Base-by-base conservation (phyloP, 192 early-diverging fungal species). In the Physocladia obscura region DNA sequence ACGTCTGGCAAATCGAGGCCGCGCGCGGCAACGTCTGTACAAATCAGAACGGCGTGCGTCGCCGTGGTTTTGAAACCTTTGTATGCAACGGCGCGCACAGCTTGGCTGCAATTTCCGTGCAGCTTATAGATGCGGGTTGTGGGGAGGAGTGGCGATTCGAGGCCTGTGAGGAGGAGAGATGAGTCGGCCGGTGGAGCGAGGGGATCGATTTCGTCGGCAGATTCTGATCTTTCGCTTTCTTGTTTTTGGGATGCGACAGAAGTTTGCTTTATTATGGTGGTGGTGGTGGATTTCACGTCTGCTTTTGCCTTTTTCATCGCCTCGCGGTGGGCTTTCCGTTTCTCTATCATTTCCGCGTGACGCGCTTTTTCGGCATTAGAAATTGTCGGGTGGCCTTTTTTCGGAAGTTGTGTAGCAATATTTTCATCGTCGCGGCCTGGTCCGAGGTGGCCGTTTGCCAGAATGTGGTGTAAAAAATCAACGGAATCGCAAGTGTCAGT, bases 1-100 rank as follows among this genome's bases (percentile, higher is more conserved):
- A 98, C 92, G 74, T 97, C 90, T 26, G 96, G 94, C 49, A 99
- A 76, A 87, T 99, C 97, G 47, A 99, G 83, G 34, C 97, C 97
- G 76, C 97, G 91, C 2, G 97, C 96, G 1, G 96, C 94, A 2
- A 99, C 95, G 78, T 98, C 96, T 1, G 97, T 99, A 61, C 92
- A 94, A 73, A 99, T 85, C 29, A 99, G 79, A 21, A 99, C 81
- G 36, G 91, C 87, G 8, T 78, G 38, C 1, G 31, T 70, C 13
- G 60, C 31, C 15, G 82, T 51, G 47, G 81, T 76, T 34, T 87
- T 83, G 74, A 96, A 96, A 60, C 82, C 82, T 11, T 78, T 71
- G 74, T 89, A 95, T 2, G 91, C 89, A 31, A 87, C 82, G 0
- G 89, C 88, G 49, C 97, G 92, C 21, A 85, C 79, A 37, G 81